Percentiles rank a stretch among this genome's conserved stretches.
These are phyloP conservation scores for Crithidia sp. DNA, from an alignment of 208 protist species.

Conservation along the genomic window DNA sequence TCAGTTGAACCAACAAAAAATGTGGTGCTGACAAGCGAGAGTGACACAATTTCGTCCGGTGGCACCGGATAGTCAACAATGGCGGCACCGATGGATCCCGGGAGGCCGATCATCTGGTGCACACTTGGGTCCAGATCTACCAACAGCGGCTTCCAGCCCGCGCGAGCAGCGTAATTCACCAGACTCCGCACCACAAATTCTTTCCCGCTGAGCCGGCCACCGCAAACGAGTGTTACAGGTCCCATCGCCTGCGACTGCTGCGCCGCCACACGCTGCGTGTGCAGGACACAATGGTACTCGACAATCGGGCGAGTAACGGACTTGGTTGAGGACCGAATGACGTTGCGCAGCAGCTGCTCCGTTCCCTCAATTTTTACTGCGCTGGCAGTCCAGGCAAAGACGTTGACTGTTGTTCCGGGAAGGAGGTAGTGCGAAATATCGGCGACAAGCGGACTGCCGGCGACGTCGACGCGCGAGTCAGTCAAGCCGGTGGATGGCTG, in stretches of 20 bases:
- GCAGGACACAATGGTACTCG: constrained; percentile 83
- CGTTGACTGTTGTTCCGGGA: constrained; percentile 47
- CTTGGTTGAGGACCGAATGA: constrained; percentile 51
- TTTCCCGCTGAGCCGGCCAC: constrained; percentile 54
- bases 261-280: constrained; percentile 49
- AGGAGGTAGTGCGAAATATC: constrained; percentile 78
- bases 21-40: constrained; percentile 55
- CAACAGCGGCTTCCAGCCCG: constrained; percentile 75
- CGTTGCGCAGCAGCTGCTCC: constrained; percentile 56
- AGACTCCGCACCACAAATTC: constrained; percentile 54
- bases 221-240: constrained; percentile 78
- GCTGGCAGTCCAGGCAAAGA: constrained; percentile 74
- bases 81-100: constrained; percentile 65
- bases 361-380: constrained; percentile 70
- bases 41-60: constrained; percentile 63
- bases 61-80: constrained; percentile 78
- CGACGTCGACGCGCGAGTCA: constrained; percentile 72
- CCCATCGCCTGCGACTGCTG: constrained; percentile 48
- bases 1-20: constrained; percentile 85
- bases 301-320: constrained; percentile 70
- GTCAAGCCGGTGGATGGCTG: constrained; percentile 35
- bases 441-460: constrained; percentile 64
- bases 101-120: constrained; percentile 58
- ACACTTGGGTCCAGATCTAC: constrained; percentile 76
- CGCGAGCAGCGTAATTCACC: constrained; percentile 77